Conservation (phyloP, 352 stramenopile species). For the Phytophthora agathidicida region DNA sequence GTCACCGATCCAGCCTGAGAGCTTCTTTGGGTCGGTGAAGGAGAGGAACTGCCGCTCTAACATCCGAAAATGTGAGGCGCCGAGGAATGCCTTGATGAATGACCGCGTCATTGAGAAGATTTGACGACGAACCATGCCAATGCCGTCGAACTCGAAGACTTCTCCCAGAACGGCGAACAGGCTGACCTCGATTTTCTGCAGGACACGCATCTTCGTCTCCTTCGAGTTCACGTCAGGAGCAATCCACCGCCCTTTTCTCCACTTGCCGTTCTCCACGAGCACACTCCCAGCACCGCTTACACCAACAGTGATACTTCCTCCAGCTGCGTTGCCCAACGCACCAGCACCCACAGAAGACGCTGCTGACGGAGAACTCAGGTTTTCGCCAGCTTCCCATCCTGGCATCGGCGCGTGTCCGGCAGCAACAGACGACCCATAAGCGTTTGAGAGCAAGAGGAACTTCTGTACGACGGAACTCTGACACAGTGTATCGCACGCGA, state of each 20-base stretch:
- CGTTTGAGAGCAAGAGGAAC: slow-evolving; percentile 63
- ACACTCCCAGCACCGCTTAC: slow-evolving; percentile 22
- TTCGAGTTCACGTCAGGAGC: slow-evolving; percentile 72
- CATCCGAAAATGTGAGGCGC: slow-evolving; percentile 80
- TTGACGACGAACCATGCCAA: slow-evolving; percentile 81
- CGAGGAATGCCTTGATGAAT: slow-evolving; percentile 84
- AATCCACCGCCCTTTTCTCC: slow-evolving; percentile 59
- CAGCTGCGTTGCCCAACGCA: slow-evolving; percentile 17
- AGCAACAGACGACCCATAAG: slow-evolving; percentile 15
- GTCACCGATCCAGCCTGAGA: slow-evolving; percentile 56
- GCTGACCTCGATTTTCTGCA: slow-evolving; percentile 83
- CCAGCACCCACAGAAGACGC: slow-evolving; percentile 8
- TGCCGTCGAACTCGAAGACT: slow-evolving; percentile 87
- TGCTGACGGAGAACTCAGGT: slow-evolving; percentile 13
- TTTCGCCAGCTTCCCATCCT: slow-evolving; percentile 26
- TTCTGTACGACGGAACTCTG: slow-evolving; percentile 79
- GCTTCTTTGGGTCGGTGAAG: slow-evolving; percentile 75
- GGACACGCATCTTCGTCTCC: slow-evolving; percentile 80
- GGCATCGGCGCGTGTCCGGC: slow-evolving; percentile 12
- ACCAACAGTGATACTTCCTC: not conserved
- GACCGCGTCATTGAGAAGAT: slow-evolving; percentile 85
- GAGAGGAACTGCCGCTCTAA: slow-evolving; percentile 84
- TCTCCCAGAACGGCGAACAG: slow-evolving; percentile 79
- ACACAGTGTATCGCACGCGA: slow-evolving; percentile 72
- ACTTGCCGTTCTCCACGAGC: slow-evolving; percentile 78